These are phyloP conservation scores for Teratosphaeria destructans DNA, from an alignment of 2,329 filamentous ascomycete genomes.

Conservation along the genomic window DNA sequence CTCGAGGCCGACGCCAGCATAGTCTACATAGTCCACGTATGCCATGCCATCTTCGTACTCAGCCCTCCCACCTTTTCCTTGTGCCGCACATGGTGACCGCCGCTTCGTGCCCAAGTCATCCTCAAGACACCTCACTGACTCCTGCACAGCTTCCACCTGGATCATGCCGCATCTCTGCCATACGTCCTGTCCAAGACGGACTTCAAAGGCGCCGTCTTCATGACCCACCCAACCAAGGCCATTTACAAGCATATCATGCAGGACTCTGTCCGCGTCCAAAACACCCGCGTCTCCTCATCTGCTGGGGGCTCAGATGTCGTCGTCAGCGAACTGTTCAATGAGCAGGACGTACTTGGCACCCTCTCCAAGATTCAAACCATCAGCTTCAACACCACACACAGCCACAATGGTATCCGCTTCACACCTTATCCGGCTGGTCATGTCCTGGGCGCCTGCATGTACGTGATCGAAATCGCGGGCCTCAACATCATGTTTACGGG, in stretches of 20 bases:
- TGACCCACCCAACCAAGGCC: constrained; percentile 98
- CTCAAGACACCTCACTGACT: constrained; percentile 5
- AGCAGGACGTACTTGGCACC: constrained; percentile 88
- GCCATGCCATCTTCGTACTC: constrained; percentile 19
- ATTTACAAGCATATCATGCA: constrained; percentile 99
- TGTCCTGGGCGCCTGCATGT: constrained; percentile 98
- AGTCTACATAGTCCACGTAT: constrained; percentile 25
- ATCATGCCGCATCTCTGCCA: constrained; percentile 95
- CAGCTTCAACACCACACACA: constrained; percentile 96
- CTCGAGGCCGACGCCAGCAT: background rate
- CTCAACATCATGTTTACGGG: constrained; percentile 96
- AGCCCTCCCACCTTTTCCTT: constrained; percentile 3
- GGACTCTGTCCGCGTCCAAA: constrained; percentile 82
- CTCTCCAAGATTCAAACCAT: constrained; percentile 94
- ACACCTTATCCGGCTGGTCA: constrained; percentile 95
- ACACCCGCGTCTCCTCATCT: constrained; percentile 20
- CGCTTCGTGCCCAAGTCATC: background rate
- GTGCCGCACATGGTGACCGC: constrained; percentile 10
- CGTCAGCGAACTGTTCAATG: constrained; percentile 69
- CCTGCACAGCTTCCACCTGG: constrained; percentile 74
- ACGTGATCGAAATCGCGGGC: constrained; percentile 90
- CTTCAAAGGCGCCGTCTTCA: constrained; percentile 92
- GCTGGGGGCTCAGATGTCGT: constrained; percentile 30
- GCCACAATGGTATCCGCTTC: constrained; percentile 89
- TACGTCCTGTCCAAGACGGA: constrained; percentile 98